These are phyloP conservation scores for Pyrenochaeta sp. DNA, from an alignment of 2,329 filamentous ascomycete species.

Conservation along the genomic window DNA sequence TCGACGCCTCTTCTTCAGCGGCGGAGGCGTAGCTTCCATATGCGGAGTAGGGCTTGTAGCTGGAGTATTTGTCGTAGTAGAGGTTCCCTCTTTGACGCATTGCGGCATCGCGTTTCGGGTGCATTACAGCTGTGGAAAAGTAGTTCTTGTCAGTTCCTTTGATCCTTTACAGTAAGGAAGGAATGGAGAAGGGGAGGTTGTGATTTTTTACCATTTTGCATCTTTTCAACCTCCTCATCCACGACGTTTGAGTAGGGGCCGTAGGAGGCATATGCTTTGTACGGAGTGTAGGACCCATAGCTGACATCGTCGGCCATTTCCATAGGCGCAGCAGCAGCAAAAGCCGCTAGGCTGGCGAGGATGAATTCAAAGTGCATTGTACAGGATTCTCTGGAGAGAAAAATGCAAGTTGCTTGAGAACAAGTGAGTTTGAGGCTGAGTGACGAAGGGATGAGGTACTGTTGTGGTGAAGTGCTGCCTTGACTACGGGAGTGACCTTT, in stretches of 20 bases:
- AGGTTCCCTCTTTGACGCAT: conserved; percentile 5
- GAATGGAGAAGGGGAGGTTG: neutral
- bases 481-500: conserved; percentile 4
- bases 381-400: neutral
- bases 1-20: conserved; percentile 8
- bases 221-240: conserved; percentile 4
- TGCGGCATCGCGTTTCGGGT: conserved; percentile 5
- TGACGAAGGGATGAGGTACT: neutral
- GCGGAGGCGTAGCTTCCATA: conserved; percentile 8
- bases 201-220: neutral
- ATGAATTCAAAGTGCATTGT: conserved; percentile 24
- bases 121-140: neutral
- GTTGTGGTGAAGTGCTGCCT: neutral
- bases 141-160: no score
- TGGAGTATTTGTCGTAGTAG: conserved; percentile 6
- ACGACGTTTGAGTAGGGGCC: neutral
- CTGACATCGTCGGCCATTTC: conserved; percentile 8
- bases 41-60: conserved; percentile 10
- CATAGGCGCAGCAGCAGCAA: conserved; percentile 19
- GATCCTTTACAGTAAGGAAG: neutral
- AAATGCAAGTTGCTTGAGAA: neutral
- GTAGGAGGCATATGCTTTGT: neutral
- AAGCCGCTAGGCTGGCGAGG: conserved; percentile 14
- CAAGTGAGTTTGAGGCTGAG: neutral
- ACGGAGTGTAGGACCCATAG: neutral